Evolutionary conservation across 495 filamentous ascomycete species (phyloP), one percentile per base, ranked within the genome.

Genomic region (Trichocladium antarcticum): DNA sequence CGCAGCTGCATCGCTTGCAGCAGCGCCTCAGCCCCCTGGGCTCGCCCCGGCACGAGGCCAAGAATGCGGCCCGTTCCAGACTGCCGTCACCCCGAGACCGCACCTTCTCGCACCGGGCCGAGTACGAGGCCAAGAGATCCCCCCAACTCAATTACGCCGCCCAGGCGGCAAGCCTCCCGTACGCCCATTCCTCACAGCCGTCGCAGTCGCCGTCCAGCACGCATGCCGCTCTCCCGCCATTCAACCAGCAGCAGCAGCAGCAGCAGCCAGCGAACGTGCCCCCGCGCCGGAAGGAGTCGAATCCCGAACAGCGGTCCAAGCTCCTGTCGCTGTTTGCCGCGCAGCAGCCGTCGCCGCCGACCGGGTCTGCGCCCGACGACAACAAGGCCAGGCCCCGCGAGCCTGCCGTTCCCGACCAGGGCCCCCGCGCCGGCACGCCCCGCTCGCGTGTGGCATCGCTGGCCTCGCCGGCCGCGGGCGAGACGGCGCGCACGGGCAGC

Each of bases 321-420:
- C 68, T 89, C 10, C 73, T 89, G 11, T 84, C 79, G 7, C 73
- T 89, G 7, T 87, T 89, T 54, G 43, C 32, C 21, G 28, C 41
- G 19, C 42, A 9, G 1, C 58, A 74, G 34, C 57, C 60, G 38
- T 37, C 57, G 27, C 66, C 61, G 51, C 68, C 57, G 8, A 51
- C 59, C 17, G 57, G 53, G 9, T 56, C 52, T 41, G 40, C 69
- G 15, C 64, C 72, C 14, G 74, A 69, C 50, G 74, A 79, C 6
- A 69, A 80, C 37, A 66, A 66, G 57, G 58, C 58, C 15, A 66
- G 63, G 51, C n/a, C n/a, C n/a, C n/a, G n/a, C n/a, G 65, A 68
- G 15, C 31, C 52, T 1, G 46, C 45, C 7, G 42, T 6, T 8
- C 10, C n/a, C 24, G 24, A 27, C 4, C 24, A 27, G 24, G 24